Evolutionary conservation across 1,284 basidiomycete genomes (phyloP).

Genomic region (Mrakiaceae sp.): DNA sequence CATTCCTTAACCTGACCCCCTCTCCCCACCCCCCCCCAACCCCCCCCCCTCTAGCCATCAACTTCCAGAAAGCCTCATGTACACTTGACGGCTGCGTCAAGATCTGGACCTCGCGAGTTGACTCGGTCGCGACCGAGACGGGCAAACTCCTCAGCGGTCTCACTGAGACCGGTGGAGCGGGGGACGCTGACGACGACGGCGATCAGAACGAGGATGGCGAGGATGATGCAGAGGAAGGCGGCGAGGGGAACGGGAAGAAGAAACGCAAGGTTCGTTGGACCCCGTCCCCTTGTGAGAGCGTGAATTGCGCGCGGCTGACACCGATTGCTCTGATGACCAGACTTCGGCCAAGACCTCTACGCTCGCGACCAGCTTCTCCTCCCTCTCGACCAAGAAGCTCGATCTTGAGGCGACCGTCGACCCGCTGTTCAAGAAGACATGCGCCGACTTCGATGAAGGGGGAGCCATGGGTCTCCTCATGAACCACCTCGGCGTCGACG

Average conservation of each 20-base stretch:
- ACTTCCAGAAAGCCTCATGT: conserved; percentile 95
- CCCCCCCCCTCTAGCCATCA: conserved; percentile 49
- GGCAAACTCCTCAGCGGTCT: conserved; percentile 90
- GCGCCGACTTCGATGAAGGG: conserved; percentile 96
- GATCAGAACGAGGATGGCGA: conserved; percentile 18
- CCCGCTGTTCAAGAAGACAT: conserved; percentile 94
- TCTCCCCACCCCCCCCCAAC: neutral
- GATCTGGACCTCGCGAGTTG: conserved; percentile 97
- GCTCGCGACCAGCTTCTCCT: conserved; percentile 66
- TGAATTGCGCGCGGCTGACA: neutral
- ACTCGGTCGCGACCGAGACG: conserved; percentile 92
- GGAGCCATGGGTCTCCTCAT: conserved; percentile 87
- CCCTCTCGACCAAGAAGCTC: conserved; percentile 81
- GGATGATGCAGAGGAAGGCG: conserved; percentile 44
- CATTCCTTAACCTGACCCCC: neutral
- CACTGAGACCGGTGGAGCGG: conserved; percentile 34
- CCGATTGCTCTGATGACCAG: neutral
- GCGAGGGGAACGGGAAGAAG: conserved; percentile 39
- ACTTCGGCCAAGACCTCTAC: conserved; percentile 41
- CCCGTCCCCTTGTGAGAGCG: neutral
- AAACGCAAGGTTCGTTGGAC: conserved; percentile 42
- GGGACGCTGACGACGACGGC: conserved; percentile 22
- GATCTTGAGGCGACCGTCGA: conserved; percentile 94
- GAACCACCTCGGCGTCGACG: conserved; percentile 82
- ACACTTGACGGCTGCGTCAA: conserved; percentile 98